Evolutionary conservation across 2,329 filamentous ascomycete genomes (phyloP).

Genomic region (Stromatinia cepivora): DNA sequence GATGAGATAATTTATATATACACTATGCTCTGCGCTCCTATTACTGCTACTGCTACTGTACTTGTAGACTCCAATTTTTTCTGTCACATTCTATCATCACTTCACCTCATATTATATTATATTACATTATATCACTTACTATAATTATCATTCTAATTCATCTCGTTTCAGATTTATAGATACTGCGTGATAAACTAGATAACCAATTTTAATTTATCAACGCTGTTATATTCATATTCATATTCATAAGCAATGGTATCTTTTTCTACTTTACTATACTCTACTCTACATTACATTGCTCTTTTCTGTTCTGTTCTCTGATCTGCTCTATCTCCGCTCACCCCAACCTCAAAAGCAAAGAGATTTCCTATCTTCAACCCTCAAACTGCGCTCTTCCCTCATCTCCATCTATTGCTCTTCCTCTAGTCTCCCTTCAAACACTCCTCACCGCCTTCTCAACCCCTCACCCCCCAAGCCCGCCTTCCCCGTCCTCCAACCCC

Average conservation of each 20-base stretch:
- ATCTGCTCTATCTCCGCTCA: not conserved
- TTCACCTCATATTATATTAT: not conserved
- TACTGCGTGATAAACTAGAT: no score
- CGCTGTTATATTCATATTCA: no score
- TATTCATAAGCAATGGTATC: not conserved
- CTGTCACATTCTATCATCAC: not conserved
- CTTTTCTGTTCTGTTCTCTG: not conserved
- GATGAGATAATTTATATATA: not conserved
- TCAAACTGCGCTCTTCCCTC: not conserved
- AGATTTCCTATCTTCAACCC: not conserved
- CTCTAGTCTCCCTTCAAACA: not conserved
- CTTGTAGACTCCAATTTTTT: not conserved
- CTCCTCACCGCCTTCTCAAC: not conserved
- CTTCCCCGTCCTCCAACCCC: no score
- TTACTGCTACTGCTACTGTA: not conserved
- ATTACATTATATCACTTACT: not conserved
- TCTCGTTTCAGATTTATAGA: no score
- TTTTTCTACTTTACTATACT: not conserved
- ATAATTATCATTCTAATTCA: no score
- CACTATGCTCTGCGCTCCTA: not conserved
- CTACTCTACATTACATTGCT: not conserved
- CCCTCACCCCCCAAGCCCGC: no score
- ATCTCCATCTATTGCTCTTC: no score
- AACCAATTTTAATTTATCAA: no score
- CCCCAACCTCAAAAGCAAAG: not conserved